These are phyloP conservation scores for Angomonas deanei DNA, from an alignment of 208 protist species.

Conservation along the genomic window DNA sequence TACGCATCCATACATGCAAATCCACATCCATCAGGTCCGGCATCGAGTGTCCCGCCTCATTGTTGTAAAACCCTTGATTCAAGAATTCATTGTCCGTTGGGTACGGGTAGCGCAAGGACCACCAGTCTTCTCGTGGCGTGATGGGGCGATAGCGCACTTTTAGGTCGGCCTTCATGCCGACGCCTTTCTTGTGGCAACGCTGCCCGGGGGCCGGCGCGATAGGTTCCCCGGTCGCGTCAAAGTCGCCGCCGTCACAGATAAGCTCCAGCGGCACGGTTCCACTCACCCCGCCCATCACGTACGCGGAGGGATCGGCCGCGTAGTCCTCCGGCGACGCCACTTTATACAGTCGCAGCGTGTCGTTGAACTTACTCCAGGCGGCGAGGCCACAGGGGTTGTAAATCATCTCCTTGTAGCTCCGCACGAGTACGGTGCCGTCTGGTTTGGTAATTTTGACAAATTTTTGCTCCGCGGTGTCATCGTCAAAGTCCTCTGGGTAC, in stretches of 20 bases:
- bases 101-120: constrained; percentile 68
- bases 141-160: constrained; percentile 79
- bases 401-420: constrained; percentile 28
- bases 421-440: constrained; percentile 14
- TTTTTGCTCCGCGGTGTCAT: constrained; percentile 9
- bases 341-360: constrained; percentile 77
- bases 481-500: constrained; percentile 28
- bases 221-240: constrained; percentile 38
- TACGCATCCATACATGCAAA: constrained; percentile 97
- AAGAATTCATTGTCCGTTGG: constrained; percentile 69
- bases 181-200: constrained; percentile 67
- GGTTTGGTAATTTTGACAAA: neutral
- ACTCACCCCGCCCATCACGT: constrained; percentile 12
- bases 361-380: constrained; percentile 96
- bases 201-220: constrained; percentile 44
- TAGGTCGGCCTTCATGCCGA: constrained; percentile 90
- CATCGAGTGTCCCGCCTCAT: constrained; percentile 78
- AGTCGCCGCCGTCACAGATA: constrained; percentile 73
- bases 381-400: constrained; percentile 96
- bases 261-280: constrained; percentile 25
- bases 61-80: constrained; percentile 73
- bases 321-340: neutral
- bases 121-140: constrained; percentile 31
- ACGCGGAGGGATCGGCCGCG: neutral
- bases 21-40: constrained; percentile 89